Conservation (phyloP, 176 grass and related monocot species). For the Hyparrhenia diplandra region DNA sequence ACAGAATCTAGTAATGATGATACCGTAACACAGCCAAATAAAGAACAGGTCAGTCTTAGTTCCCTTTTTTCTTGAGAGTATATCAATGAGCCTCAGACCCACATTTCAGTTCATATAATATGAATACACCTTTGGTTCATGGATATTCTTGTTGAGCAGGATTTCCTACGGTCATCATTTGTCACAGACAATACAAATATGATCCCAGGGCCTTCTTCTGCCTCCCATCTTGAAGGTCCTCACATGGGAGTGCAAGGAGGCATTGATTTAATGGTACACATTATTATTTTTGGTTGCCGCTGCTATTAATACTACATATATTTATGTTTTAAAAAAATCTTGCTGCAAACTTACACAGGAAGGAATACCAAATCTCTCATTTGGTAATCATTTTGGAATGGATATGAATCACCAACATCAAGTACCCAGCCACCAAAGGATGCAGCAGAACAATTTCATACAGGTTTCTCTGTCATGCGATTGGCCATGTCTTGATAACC, state of each 20-base stretch:
- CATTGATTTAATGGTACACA: conserved; percentile 70
- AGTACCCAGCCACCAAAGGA: conserved; percentile 62
- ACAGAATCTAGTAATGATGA: conserved; percentile 59
- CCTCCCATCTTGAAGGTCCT: conserved; percentile 55
- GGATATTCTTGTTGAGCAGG: conserved; percentile 43
- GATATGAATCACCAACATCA: conserved; percentile 76
- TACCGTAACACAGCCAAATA: conserved; percentile 46
- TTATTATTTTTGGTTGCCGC: conserved; percentile 27
- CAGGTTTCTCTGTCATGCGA: conserved; percentile 52
- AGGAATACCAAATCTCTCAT: conserved; percentile 83
- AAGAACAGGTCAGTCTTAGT: conserved; percentile 59
- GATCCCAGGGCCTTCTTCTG: conserved; percentile 43
- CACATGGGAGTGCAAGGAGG: conserved; percentile 52
- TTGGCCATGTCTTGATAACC: neutral
- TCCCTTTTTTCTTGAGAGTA: neutral
- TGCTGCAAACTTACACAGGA: conserved; percentile 55
- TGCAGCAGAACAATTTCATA: conserved; percentile 60
- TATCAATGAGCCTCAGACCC: neutral
- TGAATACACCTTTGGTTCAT: conserved; percentile 3
- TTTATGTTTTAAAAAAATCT: conserved; percentile 17
- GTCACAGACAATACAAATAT: conserved; percentile 42
- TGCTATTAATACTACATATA: conserved; percentile 10
- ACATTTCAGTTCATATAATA: conserved; percentile 12
- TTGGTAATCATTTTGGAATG: conserved; percentile 76
- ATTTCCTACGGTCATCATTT: conserved; percentile 80